phyloP scores from a whole-genome alignment of 75 land plant species.

The Isoetes taiwanensis region DNA sequence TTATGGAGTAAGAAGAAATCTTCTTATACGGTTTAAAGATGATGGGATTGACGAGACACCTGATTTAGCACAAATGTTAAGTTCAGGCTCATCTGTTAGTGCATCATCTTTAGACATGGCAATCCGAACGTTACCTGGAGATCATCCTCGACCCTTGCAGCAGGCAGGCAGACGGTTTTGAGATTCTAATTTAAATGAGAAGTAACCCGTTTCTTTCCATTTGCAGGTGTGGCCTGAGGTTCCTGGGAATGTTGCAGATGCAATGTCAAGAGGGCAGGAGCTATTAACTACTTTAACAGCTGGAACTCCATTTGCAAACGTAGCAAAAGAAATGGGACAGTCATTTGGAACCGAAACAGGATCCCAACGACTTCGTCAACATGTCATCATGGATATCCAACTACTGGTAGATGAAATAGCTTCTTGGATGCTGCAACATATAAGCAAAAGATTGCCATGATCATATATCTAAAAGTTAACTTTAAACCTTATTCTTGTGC shows the following conservation, averaged over 20 bases:
- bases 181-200: neutral
- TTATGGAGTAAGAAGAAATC: conserved; percentile 75
- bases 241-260: conserved; percentile 73
- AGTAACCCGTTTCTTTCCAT: neutral
- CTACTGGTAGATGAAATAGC: conserved; percentile 54
- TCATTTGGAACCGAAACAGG: conserved; percentile 40
- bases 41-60: conserved; percentile 88
- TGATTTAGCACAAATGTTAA: conserved; percentile 56
- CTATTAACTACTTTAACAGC: conserved; percentile 54
- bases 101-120: conserved; percentile 72
- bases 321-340: conserved; percentile 68
- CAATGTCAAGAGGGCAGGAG: conserved; percentile 75
- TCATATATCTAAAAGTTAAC: too few relatives aligned
- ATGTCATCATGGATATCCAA: conserved; percentile 51
- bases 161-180: conserved; percentile 34
- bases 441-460: conserved; percentile 33
- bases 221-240: conserved; percentile 81
- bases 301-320: conserved; percentile 82
- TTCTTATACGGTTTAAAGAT: conserved; percentile 81
- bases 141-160: conserved; percentile 78
- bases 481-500: too few relatives aligned
- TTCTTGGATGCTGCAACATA: conserved; percentile 41
- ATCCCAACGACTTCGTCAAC: conserved; percentile 34
- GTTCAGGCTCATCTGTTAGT: conserved; percentile 69
- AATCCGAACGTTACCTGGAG: conserved; percentile 67